These are phyloP conservation scores for Neocatenulostroma microsporum DNA, from an alignment of 2,329 filamentous ascomycete species.

Conservation along the genomic window DNA sequence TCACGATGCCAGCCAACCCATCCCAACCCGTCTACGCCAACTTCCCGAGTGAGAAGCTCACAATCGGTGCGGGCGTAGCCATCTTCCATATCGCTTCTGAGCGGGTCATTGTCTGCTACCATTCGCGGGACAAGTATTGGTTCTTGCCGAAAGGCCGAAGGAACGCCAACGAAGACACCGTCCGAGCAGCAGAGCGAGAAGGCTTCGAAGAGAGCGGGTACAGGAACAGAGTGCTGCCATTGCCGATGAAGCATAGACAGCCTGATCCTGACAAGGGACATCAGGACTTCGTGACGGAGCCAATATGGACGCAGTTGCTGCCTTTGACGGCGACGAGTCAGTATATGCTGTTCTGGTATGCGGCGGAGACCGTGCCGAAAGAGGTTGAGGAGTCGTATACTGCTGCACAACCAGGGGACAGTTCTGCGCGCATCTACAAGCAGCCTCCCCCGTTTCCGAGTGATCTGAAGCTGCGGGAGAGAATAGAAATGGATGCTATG, in stretches of 20 bases:
- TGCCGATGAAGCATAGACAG: slow-evolving; percentile 39
- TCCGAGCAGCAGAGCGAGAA: slow-evolving; percentile 39
- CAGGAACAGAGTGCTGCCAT: slow-evolving; percentile 41
- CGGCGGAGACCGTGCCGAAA: slow-evolving; percentile 38
- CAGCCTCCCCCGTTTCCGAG: slow-evolving; percentile 32
- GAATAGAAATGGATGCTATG: slow-evolving; percentile 32
- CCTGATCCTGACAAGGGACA: slow-evolving; percentile 23
- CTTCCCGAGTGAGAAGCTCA: slow-evolving; percentile 22
- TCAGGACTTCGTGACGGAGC: slow-evolving; percentile 33
- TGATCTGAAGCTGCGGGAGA: slow-evolving; percentile 30
- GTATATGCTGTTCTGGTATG: slow-evolving; percentile 43
- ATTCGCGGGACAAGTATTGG: slow-evolving; percentile 34
- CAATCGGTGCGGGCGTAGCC: slow-evolving; percentile 38
- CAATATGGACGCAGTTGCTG: slow-evolving; percentile 40
- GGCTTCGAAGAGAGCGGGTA: slow-evolving; percentile 47
- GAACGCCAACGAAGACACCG: slow-evolving; percentile 40
- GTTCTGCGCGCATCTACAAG: slow-evolving; percentile 9
- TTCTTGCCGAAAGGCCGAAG: slow-evolving; percentile 45
- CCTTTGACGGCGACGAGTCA: slow-evolving; percentile 31
- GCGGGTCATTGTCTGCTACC: slow-evolving; percentile 43
- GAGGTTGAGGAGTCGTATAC: slow-evolving; percentile 13
- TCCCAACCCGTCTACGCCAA: slow-evolving; percentile 18
- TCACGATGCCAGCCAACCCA: slow-evolving; percentile 12
- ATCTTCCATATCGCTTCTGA: slow-evolving; percentile 43
- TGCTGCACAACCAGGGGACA: slow-evolving; percentile 13